These are phyloP conservation scores for Dictyostelium brefeldianum DNA, from an alignment of 78 protist genomes.

Conservation along the genomic window DNA sequence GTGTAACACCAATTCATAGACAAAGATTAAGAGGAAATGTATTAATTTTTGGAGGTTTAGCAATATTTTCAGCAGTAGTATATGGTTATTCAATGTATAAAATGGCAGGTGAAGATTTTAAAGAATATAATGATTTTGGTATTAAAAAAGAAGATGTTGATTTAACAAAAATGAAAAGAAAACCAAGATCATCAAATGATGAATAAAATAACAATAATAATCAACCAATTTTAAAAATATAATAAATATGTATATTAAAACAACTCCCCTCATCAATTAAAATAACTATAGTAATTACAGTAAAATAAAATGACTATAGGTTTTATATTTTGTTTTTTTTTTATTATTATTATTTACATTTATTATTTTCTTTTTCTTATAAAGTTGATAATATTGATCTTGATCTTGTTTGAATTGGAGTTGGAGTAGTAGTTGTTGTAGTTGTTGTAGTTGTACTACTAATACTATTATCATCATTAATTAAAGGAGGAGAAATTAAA, in stretches of 20 bases:
- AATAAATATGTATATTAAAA: not conserved
- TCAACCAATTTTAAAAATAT: not conserved
- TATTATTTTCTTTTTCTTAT: too few species aligned
- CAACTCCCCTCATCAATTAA: not conserved
- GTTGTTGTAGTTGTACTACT: not conserved
- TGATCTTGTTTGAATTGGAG: constrained; percentile 13
- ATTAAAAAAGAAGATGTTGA: constrained; percentile 25
- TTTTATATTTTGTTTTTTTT: too few species aligned
- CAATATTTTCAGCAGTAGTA: constrained; percentile 1
- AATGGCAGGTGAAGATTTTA: constrained; percentile 71
- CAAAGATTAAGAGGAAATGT: constrained; percentile 25
- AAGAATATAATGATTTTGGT: constrained; percentile 69
- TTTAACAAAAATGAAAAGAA: constrained; percentile 31
- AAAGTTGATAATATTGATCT: not conserved
- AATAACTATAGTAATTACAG: not conserved
- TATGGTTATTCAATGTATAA: constrained; percentile 40
- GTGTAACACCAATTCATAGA: constrained; percentile 44
- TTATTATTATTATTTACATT: too few species aligned
- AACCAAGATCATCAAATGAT: constrained; percentile 34
- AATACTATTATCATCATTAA: too few species aligned
- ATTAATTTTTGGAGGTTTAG: constrained; percentile 13
- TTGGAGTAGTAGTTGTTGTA: not conserved
- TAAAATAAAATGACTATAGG: too few species aligned
- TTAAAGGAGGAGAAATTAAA: not conserved
- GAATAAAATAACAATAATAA: not conserved